A percentile compares a stretch with the other conserved stretches of the same genome.
Conservation (phyloP, 805 yeast genomes). For the Spathaspora girioi region DNA sequence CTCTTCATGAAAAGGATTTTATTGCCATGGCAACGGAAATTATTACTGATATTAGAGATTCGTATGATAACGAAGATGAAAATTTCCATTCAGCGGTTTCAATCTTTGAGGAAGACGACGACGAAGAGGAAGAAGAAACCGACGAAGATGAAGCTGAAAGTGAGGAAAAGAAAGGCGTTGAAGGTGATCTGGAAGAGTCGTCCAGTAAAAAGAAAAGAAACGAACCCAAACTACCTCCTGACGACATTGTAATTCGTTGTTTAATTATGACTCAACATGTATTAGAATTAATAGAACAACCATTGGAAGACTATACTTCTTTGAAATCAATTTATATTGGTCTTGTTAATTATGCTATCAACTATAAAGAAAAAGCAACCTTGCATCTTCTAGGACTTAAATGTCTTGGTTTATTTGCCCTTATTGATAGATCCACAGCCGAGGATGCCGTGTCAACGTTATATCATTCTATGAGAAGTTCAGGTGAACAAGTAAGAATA, state of each 20-base stretch:
- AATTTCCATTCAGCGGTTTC: conserved; percentile 46
- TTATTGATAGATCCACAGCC: conserved; percentile 63
- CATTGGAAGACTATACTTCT: conserved; percentile 61
- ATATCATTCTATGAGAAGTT: conserved; percentile 63
- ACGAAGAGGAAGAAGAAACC: conserved; percentile 15
- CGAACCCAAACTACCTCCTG: conserved; percentile 40
- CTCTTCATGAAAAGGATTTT: conserved; percentile 81
- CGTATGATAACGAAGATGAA: conserved; percentile 46
- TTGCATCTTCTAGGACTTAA: conserved; percentile 64
- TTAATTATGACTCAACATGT: conserved; percentile 65
- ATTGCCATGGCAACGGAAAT: conserved; percentile 81
- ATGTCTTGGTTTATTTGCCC: conserved; percentile 77
- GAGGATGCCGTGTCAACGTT: conserved; percentile 63
- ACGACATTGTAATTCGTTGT: conserved; percentile 56
- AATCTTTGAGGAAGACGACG: conserved; percentile 19
- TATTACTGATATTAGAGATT: conserved; percentile 78
- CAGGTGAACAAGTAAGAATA: conserved; percentile 58
- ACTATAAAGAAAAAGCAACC: conserved; percentile 42
- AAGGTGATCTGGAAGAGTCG: conserved; percentile 4
- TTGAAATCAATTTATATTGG: conserved; percentile 68
- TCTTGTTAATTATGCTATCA: conserved; percentile 74
- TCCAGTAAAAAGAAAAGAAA: conserved; percentile 27
- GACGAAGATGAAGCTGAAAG: conserved; percentile 18
- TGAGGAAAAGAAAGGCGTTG: conserved; percentile 20
- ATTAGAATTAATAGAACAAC: conserved; percentile 62